Percentiles rank a stretch among this genome's conserved stretches.
Conservation (phyloP, 345 rosid genomes). For the Salix purpurea region DNA sequence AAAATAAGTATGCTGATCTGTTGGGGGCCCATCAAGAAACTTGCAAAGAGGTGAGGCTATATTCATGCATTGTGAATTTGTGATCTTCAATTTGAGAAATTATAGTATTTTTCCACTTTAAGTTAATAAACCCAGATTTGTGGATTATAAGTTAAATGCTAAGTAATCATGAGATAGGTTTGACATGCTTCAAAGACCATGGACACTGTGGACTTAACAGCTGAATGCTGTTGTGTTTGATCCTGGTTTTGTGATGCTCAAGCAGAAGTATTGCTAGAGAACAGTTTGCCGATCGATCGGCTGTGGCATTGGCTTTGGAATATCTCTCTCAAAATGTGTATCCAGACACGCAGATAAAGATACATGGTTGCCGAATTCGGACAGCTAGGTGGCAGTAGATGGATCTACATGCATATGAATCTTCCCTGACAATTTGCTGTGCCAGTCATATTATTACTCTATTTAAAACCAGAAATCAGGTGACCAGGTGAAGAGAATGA, state of each 20-base stretch:
- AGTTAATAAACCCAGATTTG: neutral
- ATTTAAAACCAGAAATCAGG: too few relatives aligned
- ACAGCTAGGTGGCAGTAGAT: too few relatives aligned
- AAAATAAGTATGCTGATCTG: constrained; percentile 61
- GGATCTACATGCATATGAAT: too few relatives aligned
- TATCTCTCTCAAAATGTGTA: neutral
- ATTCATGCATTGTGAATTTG: too few relatives aligned
- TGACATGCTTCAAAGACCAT: neutral
- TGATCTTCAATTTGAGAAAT: neutral
- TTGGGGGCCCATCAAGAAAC: constrained; percentile 60
- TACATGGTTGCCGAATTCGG: too few relatives aligned
- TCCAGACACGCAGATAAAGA: neutral
- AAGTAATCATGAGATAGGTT: neutral
- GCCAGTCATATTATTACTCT: too few relatives aligned
- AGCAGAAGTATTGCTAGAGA: neutral
- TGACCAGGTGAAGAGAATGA: too few relatives aligned
- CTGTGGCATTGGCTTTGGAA: neutral
- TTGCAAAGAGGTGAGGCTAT: constrained; percentile 54
- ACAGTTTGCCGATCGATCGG: neutral
- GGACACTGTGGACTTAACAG: neutral
- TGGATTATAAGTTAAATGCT: neutral
- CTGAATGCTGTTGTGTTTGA: neutral
- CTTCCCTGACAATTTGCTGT: neutral
- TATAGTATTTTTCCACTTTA: neutral
- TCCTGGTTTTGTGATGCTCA: neutral